phyloP scores from a whole-genome alignment of 1,284 basidiomycete genomes.

The Sutorius eximius region DNA sequence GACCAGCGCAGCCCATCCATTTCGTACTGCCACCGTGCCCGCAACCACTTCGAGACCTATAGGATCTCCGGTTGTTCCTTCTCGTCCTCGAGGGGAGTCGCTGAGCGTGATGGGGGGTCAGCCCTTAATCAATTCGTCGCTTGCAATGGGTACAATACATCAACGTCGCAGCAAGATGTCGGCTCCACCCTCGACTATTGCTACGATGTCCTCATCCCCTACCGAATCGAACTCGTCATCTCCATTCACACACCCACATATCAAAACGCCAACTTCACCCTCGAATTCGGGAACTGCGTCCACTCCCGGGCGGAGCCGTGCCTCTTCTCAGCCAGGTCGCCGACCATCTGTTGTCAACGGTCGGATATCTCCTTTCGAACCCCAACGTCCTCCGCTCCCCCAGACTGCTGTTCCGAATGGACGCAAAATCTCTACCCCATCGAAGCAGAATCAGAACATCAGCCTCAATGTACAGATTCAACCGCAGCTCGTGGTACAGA shows the following conservation, averaged over 20 bases:
- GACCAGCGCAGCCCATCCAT: constrained; percentile 27
- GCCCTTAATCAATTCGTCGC: constrained; percentile 57
- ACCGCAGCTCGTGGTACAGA: constrained; percentile 51
- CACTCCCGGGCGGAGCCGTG: constrained; percentile 52
- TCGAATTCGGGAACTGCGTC: constrained; percentile 35
- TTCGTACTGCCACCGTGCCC: constrained; percentile 33
- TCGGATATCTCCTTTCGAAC: constrained; percentile 46
- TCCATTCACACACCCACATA: constrained; percentile 40
- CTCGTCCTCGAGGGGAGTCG: constrained; percentile 49
- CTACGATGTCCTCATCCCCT: constrained; percentile 56
- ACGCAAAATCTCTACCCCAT: constrained; percentile 62
- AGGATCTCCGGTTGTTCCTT: constrained; percentile 43
- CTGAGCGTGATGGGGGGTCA: constrained; percentile 30
- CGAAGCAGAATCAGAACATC: constrained; percentile 52
- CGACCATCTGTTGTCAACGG: constrained; percentile 55
- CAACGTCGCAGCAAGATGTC: constrained; percentile 66
- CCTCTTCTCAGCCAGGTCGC: constrained; percentile 68
- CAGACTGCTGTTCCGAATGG: constrained; percentile 39
- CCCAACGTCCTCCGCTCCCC: constrained; percentile 51
- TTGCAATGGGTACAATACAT: constrained; percentile 64
- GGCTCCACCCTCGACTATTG: constrained; percentile 49
- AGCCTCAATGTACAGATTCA: constrained; percentile 38
- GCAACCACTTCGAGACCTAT: constrained; percentile 39
- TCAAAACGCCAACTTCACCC: constrained; percentile 45
- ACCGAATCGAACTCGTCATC: constrained; percentile 53